Evolutionary conservation across 441 rosid genomes (phyloP).

Genomic region (Erodium trifolium): DNA sequence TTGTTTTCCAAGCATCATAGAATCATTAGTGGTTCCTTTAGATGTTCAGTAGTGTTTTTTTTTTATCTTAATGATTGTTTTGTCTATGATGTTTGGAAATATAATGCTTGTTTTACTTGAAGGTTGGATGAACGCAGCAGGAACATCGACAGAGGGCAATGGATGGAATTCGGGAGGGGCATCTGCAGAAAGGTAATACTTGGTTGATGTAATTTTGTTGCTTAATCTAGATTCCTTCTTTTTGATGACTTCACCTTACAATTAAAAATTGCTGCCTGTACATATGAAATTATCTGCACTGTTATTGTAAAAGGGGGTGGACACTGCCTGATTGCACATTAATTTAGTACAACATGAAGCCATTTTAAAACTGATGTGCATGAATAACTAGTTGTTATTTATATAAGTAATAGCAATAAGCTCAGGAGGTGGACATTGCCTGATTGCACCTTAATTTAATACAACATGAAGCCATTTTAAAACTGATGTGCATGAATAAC

Average conservation of each 20-base stretch:
- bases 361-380: background rate
- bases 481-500: background rate
- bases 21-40: background rate
- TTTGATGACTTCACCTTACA: background rate
- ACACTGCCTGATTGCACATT: no score
- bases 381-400: background rate
- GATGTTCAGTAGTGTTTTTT: background rate
- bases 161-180: constrained; percentile 51
- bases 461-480: no score
- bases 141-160: constrained; percentile 52
- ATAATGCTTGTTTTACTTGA: constrained; percentile 19
- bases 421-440: no score
- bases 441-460: no score
- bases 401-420: background rate
- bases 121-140: constrained; percentile 54
- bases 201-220: background rate
- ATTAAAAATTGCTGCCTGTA: background rate
- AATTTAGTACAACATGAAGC: no score
- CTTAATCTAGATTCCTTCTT: background rate
- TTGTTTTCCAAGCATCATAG: background rate
- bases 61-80: background rate
- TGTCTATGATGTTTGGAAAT: constrained; percentile 15
- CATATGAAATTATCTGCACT: background rate
- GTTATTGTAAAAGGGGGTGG: no score
- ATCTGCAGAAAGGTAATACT: constrained; percentile 45